Evolutionary conservation across 1,139 yeast species (phyloP).

Genomic region (Yamadazyma triangularis): DNA sequence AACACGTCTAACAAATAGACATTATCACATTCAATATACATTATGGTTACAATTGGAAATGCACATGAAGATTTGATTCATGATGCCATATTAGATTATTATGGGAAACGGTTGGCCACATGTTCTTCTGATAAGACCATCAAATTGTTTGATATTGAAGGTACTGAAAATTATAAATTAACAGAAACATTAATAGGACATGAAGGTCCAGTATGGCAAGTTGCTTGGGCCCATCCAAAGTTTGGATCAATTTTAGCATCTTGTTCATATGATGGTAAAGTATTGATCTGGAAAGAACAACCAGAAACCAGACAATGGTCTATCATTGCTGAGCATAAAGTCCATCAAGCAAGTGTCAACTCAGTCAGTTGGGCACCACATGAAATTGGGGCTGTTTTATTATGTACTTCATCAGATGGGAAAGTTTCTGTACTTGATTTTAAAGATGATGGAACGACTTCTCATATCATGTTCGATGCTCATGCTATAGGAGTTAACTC

Average conservation of each 20-base stretch:
- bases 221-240: conserved; percentile 98
- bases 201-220: conserved; percentile 99
- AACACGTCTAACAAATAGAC: conserved; percentile 5
- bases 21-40: conserved; percentile 3
- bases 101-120: conserved; percentile 92
- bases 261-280: conserved; percentile 93
- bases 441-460: conserved; percentile 83
- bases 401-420: conserved; percentile 94
- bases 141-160: conserved; percentile 85
- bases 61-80: conserved; percentile 90
- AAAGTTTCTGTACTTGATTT: conserved; percentile 86
- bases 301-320: conserved; percentile 84
- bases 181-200: conserved; percentile 83
- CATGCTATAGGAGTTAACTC: conserved; percentile 93
- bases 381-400: conserved; percentile 87
- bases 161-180: conserved; percentile 71
- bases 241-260: conserved; percentile 94
- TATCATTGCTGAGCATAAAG: conserved; percentile 79
- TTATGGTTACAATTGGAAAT: conserved; percentile 69
- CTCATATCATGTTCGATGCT: conserved; percentile 63
- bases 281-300: conserved; percentile 86
- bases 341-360: conserved; percentile 91
- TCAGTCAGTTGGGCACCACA: conserved; percentile 97
- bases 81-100: conserved; percentile 95
- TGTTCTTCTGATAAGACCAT: conserved; percentile 93